Base-by-base conservation (phyloP, 352 stramenopile genomes). In the Paralagenidium karlingii region DNA sequence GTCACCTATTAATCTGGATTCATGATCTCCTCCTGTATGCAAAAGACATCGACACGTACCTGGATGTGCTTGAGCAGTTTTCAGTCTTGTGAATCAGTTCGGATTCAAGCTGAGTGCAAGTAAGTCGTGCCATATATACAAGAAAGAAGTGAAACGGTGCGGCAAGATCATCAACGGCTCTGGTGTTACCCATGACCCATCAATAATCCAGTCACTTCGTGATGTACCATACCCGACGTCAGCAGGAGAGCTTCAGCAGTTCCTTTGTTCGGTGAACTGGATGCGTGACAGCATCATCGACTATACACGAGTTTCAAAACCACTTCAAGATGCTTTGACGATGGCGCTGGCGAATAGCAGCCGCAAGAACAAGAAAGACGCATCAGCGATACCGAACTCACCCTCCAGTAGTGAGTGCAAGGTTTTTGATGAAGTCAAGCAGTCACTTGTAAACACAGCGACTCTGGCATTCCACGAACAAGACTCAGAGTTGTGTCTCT, bases 21-120 rank as follows among this genome's bases (percentile, higher is more conserved):
- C 49, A 63, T 19, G 43, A 63, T 27, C 16, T 69, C 2, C 34
- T 70, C 5, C 15, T 66, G 10, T 58, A 53, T 27, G 47, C 49
- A 15, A 24, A 32, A 1, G 31, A 54, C 24, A 42, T 55, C 7
- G 47, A 52, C 10, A 51, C 30, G 8, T 64, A 60, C 21, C 11
- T 61, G 1, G 18, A 34, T 0, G 53, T 54, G 13, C 38, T 56
- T 1, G 42, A 55, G 7, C 1, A 51, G 32, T 18, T 65, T 45
- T 69, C 11, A 19, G 32, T 10, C 28, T 68, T 0, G 1, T 54
- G 2, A 13, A 60, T 19, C 3, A 43, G 0, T 51, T 47, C 33
- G 47, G 46, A 10, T 20, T 55, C 3, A 61, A 59, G 34, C 21
- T 59, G 10, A 58, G 39, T 10, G 37, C 29, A 3, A 38, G 45